phyloP scores from a whole-genome alignment of 1,284 basidiomycete genomes.

The Puccinia triticina region DNA sequence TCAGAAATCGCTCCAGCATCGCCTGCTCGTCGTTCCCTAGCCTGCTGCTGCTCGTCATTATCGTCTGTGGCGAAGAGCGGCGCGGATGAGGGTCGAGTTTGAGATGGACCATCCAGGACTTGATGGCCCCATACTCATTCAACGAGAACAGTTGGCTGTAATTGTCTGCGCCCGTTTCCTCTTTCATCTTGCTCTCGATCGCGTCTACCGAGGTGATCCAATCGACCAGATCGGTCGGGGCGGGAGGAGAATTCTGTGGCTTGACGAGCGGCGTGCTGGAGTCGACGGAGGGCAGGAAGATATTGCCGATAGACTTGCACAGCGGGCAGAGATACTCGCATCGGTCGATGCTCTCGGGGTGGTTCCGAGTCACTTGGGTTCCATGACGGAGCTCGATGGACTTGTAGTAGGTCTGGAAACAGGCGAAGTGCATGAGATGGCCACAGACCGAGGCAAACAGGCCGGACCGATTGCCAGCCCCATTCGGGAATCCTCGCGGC shows the following conservation, averaged over 20 bases:
- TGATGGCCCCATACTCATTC: conserved; percentile 56
- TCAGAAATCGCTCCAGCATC: conserved; percentile 53
- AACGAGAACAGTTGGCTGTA: conserved; percentile 59
- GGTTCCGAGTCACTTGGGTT: conserved; percentile 85
- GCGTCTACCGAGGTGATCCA: conserved; percentile 71
- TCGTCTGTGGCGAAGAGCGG: conserved; percentile 59
- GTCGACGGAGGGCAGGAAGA: conserved; percentile 78
- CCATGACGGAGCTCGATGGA: conserved; percentile 87
- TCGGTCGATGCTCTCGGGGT: conserved; percentile 87
- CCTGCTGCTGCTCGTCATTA: conserved; percentile 52
- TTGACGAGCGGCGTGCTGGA: conserved; percentile 66
- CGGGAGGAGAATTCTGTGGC: conserved; percentile 62
- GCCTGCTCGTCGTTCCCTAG: conserved; percentile 55
- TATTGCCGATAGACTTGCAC: conserved; percentile 96
- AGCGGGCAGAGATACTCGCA: conserved; percentile 96
- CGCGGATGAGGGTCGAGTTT: conserved; percentile 21
- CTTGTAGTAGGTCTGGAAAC: conserved; percentile 85
- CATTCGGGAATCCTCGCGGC: conserved; percentile 74
- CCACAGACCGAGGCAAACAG: conserved; percentile 87
- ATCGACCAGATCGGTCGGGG: conserved; percentile 68
- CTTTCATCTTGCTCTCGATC: conserved; percentile 33
- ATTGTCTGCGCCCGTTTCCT: conserved; percentile 53
- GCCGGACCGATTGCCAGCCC: conserved; percentile 74
- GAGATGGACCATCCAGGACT: conserved; percentile 51
- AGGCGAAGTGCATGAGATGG: conserved; percentile 95